These are phyloP conservation scores for Plasmopara halstedii DNA, from an alignment of 352 stramenopile genomes.

Conservation along the genomic window DNA sequence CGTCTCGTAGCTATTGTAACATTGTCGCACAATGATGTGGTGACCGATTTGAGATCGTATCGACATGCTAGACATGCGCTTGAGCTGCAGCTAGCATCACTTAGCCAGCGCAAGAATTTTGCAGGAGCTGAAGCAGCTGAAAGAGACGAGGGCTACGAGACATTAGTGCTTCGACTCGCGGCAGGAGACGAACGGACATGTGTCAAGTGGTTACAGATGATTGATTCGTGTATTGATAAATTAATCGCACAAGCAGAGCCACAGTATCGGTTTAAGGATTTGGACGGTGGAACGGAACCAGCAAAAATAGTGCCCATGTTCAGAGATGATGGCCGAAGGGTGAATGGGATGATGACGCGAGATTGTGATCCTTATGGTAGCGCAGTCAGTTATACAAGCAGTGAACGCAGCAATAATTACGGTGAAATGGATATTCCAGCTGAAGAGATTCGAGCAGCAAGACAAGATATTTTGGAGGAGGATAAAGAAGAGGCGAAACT, in stretches of 20 bases:
- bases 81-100: conserved; percentile 33
- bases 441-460: conserved; percentile 26
- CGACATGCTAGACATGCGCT: conserved; percentile 37
- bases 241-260: conserved; percentile 31
- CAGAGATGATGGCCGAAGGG: conserved; percentile 19
- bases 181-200: conserved; percentile 25
- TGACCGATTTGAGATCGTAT: conserved; percentile 39
- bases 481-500: conserved; percentile 14
- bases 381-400: conserved; percentile 27
- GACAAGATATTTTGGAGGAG: conserved; percentile 14
- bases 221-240: conserved; percentile 40
- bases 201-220: conserved; percentile 37
- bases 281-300: conserved; percentile 13
- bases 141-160: conserved; percentile 1
- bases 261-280: conserved; percentile 18
- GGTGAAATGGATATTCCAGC: conserved; percentile 18
- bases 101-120: conserved; percentile 11
- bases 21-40: conserved; percentile 47
- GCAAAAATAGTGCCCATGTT: conserved; percentile 25
- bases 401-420: conserved; percentile 29
- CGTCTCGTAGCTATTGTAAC: conserved; percentile 32
- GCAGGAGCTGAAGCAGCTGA: conserved; percentile 1
- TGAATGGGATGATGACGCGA: conserved; percentile 9
- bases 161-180: conserved; percentile 33
- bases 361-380: conserved; percentile 17